Percentiles rank a stretch among this genome's conserved stretches.
Conservation (phyloP, 129 eudicot species). For the Cynara cardunculus region DNA sequence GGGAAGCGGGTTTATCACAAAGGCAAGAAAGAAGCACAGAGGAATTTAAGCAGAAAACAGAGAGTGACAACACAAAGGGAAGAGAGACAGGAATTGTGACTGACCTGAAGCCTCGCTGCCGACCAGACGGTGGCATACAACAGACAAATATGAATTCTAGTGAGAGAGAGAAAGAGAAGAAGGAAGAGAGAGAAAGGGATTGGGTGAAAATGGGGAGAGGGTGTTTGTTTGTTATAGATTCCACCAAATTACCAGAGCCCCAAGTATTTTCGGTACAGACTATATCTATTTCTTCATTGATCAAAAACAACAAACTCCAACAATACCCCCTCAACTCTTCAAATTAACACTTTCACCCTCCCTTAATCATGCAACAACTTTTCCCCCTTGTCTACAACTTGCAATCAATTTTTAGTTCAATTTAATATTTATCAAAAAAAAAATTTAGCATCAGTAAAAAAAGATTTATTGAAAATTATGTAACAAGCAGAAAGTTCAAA, state of each 20-base stretch:
- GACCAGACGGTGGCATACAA: conserved; percentile 39
- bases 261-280: conserved; percentile 36
- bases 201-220: not conserved
- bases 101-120: conserved; percentile 33
- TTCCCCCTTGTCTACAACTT: not conserved
- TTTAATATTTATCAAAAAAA: not conserved
- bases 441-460: too few species aligned
- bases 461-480: not conserved
- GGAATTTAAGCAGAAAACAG: conserved; percentile 29
- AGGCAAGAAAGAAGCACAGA: not conserved
- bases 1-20: not conserved
- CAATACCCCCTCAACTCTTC: not conserved
- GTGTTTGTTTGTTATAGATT: conserved; percentile 31
- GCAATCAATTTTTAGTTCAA: not conserved
- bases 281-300: conserved; percentile 4
- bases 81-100: conserved; percentile 24
- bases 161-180: conserved; percentile 13
- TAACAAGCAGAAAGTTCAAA: too few species aligned
- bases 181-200: not conserved
- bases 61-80: conserved; percentile 33
- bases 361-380: not conserved
- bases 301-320: not conserved
- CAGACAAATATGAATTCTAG: conserved; percentile 32
- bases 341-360: not conserved
- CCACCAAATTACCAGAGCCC: conserved; percentile 36